A percentile compares a stretch with the other conserved stretches of the same genome.
phyloP scores from a whole-genome alignment of 2,329 filamentous ascomycete genomes.

The Macrophomina phaseolina region DNA sequence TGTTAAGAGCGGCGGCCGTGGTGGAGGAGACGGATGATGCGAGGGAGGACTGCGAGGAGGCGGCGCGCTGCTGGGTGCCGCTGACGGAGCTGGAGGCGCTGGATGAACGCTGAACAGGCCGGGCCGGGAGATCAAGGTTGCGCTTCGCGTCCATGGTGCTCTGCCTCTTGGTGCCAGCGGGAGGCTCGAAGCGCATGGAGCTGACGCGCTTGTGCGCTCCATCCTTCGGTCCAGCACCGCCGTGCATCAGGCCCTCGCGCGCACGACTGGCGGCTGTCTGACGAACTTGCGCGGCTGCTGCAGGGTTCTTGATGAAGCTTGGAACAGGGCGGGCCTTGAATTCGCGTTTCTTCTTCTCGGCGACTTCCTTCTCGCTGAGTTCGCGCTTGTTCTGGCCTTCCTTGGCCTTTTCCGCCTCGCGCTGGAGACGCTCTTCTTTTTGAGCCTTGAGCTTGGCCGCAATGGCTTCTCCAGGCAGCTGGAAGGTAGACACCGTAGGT shows the following conservation, averaged over 20 bases:
- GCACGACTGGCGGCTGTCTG: slow-evolving; percentile 55
- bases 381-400: not conserved
- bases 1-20: slow-evolving; percentile 19
- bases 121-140: slow-evolving; percentile 9
- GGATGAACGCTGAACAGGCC: slow-evolving; percentile 1
- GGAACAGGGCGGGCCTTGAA: slow-evolving; percentile 58
- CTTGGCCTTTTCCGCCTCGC: slow-evolving; percentile 34
- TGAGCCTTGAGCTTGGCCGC: slow-evolving; percentile 60
- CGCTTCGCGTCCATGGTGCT: slow-evolving; percentile 23
- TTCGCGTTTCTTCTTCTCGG: slow-evolving; percentile 43
- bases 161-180: slow-evolving; percentile 1
- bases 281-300: slow-evolving; percentile 44
- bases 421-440: slow-evolving; percentile 54
- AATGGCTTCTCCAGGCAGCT: slow-evolving; percentile 59
- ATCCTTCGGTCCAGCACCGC: slow-evolving; percentile 1
- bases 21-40: slow-evolving; percentile 18
- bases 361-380: slow-evolving; percentile 38
- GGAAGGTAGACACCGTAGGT: slow-evolving; percentile 57
- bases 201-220: slow-evolving; percentile 14
- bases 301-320: slow-evolving; percentile 36
- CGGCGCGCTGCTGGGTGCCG: not conserved
- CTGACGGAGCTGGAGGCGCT: slow-evolving; percentile 17
- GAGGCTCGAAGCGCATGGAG: slow-evolving; percentile 2
- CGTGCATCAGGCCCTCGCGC: slow-evolving; percentile 39
- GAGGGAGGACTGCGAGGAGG: slow-evolving; percentile 15